Evolutionary conservation across 2,329 filamentous ascomycete genomes (phyloP), one percentile per base, ranked within the genome.

Genomic region (Graphilbum fragrans): DNA sequence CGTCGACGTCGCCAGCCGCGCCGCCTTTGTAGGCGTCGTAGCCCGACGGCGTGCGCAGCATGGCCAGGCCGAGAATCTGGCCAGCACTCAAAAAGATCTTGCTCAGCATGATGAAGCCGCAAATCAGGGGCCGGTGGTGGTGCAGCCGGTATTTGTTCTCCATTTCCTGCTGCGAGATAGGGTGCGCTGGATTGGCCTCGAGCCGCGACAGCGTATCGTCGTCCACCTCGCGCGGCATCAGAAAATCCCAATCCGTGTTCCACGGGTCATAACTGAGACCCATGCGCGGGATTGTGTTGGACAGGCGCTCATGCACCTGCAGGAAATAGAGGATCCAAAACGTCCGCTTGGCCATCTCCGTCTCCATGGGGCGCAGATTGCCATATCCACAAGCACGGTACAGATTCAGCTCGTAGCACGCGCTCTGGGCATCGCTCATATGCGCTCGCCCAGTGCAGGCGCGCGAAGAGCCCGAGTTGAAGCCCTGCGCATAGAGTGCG

Each of bases 251-350:
- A 36, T 53, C 48, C 10, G 46, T 48, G 14, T 41, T 27, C 12
- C 45, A 35, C 3, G 50, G 48, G 18, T 53, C 48, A 34, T 52
- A 50, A 12, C 44, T 47, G 29, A 52, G 42, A 1, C 48, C 44
- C 2, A 46, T 49, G 35, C 50, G 47, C 3, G 51, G 47, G 14
- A 43, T 40, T 22, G 43, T 38, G 41, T 36, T 45, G 34, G 38
- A 46, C 39, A 51, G 44, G 37, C 50, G 48, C 32, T 49, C 52
- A 21, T 49, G 51, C 49, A 52, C 48, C 38, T 52, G 52, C 12
- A 52, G 45, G 34, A 52, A 49, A 38, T 45, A 52, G 10, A 52
- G 35, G 21, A 52, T 35, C 52, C 52, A 53, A 40, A 52, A 53
- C 11, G 48, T 46, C 27, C 50, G 44, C 39, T 53, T 52, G 42